Evolutionary conservation across 73 alveolate species (phyloP).

Genomic region (Tetrahymena malaccensis): DNA sequence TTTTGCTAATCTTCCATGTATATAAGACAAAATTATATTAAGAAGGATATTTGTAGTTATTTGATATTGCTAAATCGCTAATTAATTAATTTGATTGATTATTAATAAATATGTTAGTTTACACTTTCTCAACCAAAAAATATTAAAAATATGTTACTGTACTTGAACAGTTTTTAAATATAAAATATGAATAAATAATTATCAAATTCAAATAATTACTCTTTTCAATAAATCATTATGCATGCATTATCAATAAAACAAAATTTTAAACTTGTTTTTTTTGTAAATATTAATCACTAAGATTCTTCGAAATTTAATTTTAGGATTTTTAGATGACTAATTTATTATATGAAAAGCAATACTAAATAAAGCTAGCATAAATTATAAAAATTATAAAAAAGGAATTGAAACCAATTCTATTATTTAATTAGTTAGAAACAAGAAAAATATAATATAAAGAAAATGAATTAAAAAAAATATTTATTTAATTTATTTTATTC

Average conservation of each 20-base stretch:
- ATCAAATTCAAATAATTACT: not conserved
- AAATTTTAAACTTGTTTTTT: not conserved
- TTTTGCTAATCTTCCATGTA: not conserved
- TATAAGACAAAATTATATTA: not conserved
- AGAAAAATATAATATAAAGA: no score
- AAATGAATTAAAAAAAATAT: no score
- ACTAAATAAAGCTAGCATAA: no score
- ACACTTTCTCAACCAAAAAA: not conserved
- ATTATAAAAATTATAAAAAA: no score
- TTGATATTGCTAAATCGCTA: not conserved
- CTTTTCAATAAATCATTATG: not conserved
- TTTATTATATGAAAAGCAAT: no score
- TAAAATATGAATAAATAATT: no score
- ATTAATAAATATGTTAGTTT: not conserved
- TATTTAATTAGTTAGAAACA: no score
- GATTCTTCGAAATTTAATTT: not conserved
- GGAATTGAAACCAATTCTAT: no score
- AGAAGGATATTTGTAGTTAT: not conserved
- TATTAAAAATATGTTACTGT: not conserved
- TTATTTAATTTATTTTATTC: no score
- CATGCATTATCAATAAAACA: not conserved
- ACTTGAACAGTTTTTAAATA: not conserved
- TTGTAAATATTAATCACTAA: no score
- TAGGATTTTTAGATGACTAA: not conserved
- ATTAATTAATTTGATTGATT: not conserved